Evolutionary conservation across 2,329 filamentous ascomycete genomes (phyloP), one percentile per base, ranked within the genome.

Genomic region (Knoxdaviesia proteae): DNA sequence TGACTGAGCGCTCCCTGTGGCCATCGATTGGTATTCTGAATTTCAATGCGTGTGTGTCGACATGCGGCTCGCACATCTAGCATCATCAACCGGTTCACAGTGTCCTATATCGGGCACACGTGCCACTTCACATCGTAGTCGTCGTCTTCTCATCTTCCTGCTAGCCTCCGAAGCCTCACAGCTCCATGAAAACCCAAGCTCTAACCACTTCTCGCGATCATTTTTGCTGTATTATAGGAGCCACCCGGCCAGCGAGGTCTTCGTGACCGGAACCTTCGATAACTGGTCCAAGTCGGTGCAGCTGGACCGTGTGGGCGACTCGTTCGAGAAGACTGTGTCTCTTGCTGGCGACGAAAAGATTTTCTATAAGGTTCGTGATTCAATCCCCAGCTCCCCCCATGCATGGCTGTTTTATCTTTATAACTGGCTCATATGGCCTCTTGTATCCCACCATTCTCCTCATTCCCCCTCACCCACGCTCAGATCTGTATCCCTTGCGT

Each of bases 191-290:
- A 20, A 2, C 3, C 3, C 20, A 20, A 20, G 20, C 20, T 20
- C 20, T 20, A 20, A 20, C 20, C 20, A 20, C 20, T 20, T 20
- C 20, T 20, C 20, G 20, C 20, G 20, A 20, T 3, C 20, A 20
- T 20, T 20, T 20, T 20, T 20, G 20, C 20, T 42, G 29, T 36
- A 37, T 32, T 54, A 51, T 62, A 94, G 88, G 88, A 75, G 80
- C 56, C 78, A 90, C 59, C 67, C 76, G 52, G 87, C 82, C 57
- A 71, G 77, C 51, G 81, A 92, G 57, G 88, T 96, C 59, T 88
- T 80, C 61, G 90, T 96, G 52, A 96, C 88, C 36, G 90, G 90
- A 57, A 88, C 83, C 48, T 96, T 96, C 58, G 88, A 96, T 63
- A 72, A 84, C 64, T 98, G 90, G 90, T 71, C 72, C 51, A 88